Evolutionary conservation across 352 stramenopile species (phyloP).

Genomic region (Nothophytophthora sp.): DNA sequence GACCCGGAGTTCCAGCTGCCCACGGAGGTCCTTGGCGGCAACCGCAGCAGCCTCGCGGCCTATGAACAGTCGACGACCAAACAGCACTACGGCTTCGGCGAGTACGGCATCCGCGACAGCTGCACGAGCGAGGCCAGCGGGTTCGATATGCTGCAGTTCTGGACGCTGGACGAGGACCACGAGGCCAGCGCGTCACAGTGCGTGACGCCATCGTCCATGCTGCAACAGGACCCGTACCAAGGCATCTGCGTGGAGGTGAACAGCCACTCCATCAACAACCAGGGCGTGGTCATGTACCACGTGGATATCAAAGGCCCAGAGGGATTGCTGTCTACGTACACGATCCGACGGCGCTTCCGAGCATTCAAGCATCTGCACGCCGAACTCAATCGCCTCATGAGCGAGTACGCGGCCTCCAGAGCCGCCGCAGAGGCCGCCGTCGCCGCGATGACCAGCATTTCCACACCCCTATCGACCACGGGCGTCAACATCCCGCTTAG

Average conservation of each 20-base stretch:
- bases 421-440: slow-evolving; percentile 7
- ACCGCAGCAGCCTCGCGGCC: slow-evolving; percentile 62
- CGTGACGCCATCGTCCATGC: slow-evolving; percentile 32
- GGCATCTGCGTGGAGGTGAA: slow-evolving; percentile 71
- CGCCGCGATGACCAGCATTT: slow-evolving; percentile 7
- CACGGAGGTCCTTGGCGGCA: slow-evolving; percentile 37
- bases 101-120: slow-evolving; percentile 44
- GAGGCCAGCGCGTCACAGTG: slow-evolving; percentile 36
- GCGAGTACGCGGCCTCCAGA: slow-evolving; percentile 32
- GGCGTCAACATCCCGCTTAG: slow-evolving; percentile 52
- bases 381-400: slow-evolving; percentile 61
- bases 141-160: slow-evolving; percentile 64
- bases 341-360: slow-evolving; percentile 82
- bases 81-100: slow-evolving; percentile 11
- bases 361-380: slow-evolving; percentile 81
- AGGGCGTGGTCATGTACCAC: slow-evolving; percentile 89
- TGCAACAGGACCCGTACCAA: slow-evolving; percentile 57
- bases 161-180: slow-evolving; percentile 45
- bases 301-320: slow-evolving; percentile 78
- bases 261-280: slow-evolving; percentile 69
- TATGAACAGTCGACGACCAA: too few species aligned
- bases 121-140: slow-evolving; percentile 66
- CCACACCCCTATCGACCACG: too few species aligned
- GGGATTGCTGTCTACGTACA: slow-evolving; percentile 80
- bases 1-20: slow-evolving; percentile 49